phyloP scores from a whole-genome alignment of 495 filamentous ascomycete genomes.

The Paragyromitra xinjiangensis region DNA sequence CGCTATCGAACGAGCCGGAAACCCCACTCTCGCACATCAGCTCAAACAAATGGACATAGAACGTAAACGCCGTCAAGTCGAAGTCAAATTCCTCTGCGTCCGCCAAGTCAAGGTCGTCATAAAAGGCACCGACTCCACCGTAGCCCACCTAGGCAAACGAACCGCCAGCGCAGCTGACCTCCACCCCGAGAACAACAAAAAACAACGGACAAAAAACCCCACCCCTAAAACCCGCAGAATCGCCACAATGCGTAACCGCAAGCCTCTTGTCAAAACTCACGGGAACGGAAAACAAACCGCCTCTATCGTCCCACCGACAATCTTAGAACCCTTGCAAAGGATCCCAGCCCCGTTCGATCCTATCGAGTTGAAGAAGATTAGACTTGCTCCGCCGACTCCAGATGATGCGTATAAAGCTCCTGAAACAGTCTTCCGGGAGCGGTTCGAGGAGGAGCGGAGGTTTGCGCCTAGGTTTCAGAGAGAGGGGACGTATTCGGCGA shows the following conservation, averaged over 20 bases:
- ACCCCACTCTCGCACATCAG: slow-evolving; percentile 34
- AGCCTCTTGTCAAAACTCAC: slow-evolving; percentile 9
- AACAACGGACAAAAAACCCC: not conserved
- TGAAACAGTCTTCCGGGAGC: slow-evolving; percentile 26
- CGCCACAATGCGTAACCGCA: slow-evolving; percentile 13
- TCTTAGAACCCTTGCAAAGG: slow-evolving; percentile 28
- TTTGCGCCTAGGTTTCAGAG: slow-evolving; percentile 3
- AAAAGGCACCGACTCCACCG: slow-evolving; percentile 21
- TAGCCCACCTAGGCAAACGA: slow-evolving; percentile 17
- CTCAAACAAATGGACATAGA: slow-evolving; percentile 54
- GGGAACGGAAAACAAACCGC: slow-evolving; percentile 2
- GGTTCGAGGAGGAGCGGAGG: slow-evolving; percentile 17
- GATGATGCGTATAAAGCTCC: slow-evolving; percentile 17
- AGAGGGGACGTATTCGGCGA: not conserved
- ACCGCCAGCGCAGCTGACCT: slow-evolving; percentile 6
- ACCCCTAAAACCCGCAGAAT: slow-evolving; percentile 10
- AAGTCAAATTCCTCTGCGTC: slow-evolving; percentile 50
- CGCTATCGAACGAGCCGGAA: slow-evolving; percentile 41
- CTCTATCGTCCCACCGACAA: slow-evolving; percentile 15
- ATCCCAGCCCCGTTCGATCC: slow-evolving; percentile 47
- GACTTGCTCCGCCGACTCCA: slow-evolving; percentile 5
- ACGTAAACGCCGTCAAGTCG: slow-evolving; percentile 55
- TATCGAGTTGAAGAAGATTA: slow-evolving; percentile 45
- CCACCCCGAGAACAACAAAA: slow-evolving; percentile 27
- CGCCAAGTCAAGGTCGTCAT: slow-evolving; percentile 50